Base-by-base conservation (phyloP, 176 grass and related monocot species). In the Echinochloa phyllopogon region DNA sequence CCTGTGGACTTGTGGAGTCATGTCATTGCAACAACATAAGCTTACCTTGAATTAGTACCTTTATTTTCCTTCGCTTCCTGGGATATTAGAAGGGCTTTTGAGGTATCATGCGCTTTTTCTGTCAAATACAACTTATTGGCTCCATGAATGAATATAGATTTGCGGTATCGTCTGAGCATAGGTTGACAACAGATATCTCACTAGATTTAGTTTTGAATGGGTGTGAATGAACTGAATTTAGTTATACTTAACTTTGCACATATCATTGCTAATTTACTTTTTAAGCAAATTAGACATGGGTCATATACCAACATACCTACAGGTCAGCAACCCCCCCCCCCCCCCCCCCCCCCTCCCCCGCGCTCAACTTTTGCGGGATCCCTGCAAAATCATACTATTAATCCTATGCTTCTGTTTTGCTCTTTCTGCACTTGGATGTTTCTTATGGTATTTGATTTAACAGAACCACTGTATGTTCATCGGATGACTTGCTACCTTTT, bases 391-490 rank as follows among this genome's bases (percentile, higher is more conserved):
- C 15, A 25, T 18, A 49, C 3, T 65, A 41, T 76, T 76, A 42
- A 55, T 53, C 27, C 41, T 56, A 33, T 84, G 27, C 53, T 80
- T 74, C 17, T 77, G 5, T 65, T 77, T 80, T 21, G 2, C 18
- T 39, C 25, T 56, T 33, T 33, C 50, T 49, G 27, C 18, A 8
- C 59, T 20, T 51, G 29, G 59, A 65, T 83, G 23, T 82, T 73
- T 78, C 41, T 86, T 25, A 86, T 59, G 41, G 47, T 83, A 48
- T 74, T 48, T 63, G 24, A 81, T 83, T 90, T 15, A 75, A 85
- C 86, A 99, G 96, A 99, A 59, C 96, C 96, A 27, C 56, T 99
- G 40, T 96, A 96, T 69, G 89, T 99, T 72, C 96, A 99, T 77
- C 93, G 96, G 45, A 85, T 94, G 91, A 96, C 81, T 81, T 90